Base-by-base conservation (phyloP, 129 eudicot species). In the Helichrysum umbraculigerum region DNA sequence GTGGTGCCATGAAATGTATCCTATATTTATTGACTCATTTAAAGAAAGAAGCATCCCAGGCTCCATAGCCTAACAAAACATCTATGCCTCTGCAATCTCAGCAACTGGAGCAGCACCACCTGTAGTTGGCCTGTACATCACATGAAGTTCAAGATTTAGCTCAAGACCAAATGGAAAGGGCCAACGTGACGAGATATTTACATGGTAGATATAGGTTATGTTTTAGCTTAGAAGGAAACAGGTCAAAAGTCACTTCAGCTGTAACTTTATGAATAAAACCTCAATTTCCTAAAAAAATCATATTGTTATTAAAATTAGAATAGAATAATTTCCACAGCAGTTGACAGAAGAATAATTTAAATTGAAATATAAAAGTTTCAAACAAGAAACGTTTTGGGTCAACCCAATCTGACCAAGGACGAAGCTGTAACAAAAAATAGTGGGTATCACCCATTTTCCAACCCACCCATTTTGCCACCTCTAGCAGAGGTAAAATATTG, bases 21-120 rank as follows among this genome's bases (percentile, higher is more conserved):
- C 74, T 65, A 75, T 15, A 17, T 79, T 85, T 80, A 83, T 83
- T 78, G 71, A 78, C 75, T 72, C 83, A 58, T 56, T 69, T 42
- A 19, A 16, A 57, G 19, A 60, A 7, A 25, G 12, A 54, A n/a
- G 42, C 47, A 56, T 51, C 74, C 51, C 59, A 81, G 29, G 59
- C 71, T 44, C 66, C 73, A 50, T 64, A 73, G 30, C 61, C 39
- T 6, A 20, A 50, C 50, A 39, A 37, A 37, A 34, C 51, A 12
- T 63, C 85, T 85, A 91, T 17, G 39, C 87, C 82, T 88, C 81
- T 17, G 87, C 85, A 52, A 54, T 74, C 72, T 78, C 89, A 58
- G 88, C 87, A 73, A 87, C 78, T 58, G 81, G 67, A 65, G 98
- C 86, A 78, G 83, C 92, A 62, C 98, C 98, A 78, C 98, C 97